A percentile compares a stretch with the other conserved stretches of the same genome.
Conservation (phyloP, 2,329 filamentous ascomycete species). For the Aspergillus sp. region DNA sequence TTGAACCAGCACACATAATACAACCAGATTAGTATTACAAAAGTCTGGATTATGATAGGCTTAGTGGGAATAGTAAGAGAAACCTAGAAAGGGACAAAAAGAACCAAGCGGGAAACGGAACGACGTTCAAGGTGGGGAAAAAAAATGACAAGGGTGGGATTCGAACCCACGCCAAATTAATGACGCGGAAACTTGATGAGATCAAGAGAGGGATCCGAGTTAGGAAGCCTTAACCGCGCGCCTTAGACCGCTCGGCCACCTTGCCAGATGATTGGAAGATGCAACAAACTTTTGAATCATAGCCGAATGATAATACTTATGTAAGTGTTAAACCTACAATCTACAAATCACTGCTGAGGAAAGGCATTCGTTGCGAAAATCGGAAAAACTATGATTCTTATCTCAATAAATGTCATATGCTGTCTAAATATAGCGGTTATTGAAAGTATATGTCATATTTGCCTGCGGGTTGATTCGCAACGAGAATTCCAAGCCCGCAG, state of each 20-base stretch:
- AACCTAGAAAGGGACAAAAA: background rate
- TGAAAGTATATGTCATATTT: no score
- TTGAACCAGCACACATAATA: no score
- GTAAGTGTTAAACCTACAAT: no score
- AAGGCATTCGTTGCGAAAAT: no score
- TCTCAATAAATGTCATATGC: no score
- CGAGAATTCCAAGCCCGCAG: no score
- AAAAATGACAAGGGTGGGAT: conserved; percentile 15
- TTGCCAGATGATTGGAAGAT: conserved; percentile 10
- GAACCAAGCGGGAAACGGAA: no score
- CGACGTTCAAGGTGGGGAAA: background rate
- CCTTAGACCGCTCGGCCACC: conserved; percentile 17
- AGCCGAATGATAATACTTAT: no score
- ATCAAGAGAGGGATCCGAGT: conserved; percentile 10
- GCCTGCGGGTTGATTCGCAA: no score
- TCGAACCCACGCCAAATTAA: conserved; percentile 18
- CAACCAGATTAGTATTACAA: background rate
- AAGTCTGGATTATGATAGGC: background rate
- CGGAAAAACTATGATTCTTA: no score
- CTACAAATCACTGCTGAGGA: no score
- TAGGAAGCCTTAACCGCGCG: conserved; percentile 14
- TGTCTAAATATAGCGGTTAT: no score
- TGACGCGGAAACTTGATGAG: conserved; percentile 15
- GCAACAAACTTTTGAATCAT: background rate
- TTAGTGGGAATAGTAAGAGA: background rate